Evolutionary conservation across 257 asterid species (phyloP).

Genomic region (Rubia yunnanensis): DNA sequence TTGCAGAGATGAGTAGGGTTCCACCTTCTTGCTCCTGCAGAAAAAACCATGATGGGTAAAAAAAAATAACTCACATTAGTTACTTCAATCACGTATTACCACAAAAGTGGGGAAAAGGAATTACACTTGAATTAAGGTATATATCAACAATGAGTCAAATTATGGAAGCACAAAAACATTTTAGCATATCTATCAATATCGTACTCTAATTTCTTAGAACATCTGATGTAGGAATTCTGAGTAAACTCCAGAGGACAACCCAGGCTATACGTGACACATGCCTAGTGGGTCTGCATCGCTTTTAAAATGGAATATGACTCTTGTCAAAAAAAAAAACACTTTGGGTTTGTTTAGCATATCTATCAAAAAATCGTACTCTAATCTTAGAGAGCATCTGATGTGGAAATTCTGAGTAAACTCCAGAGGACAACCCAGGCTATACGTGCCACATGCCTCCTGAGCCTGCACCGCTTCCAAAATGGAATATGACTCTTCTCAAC

Average conservation of each 20-base stretch:
- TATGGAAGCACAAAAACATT: not conserved
- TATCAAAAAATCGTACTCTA: too few relatives aligned
- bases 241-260: not conserved
- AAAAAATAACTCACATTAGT: not conserved
- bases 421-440: too few relatives aligned
- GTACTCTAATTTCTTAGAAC: not conserved
- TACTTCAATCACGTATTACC: not conserved
- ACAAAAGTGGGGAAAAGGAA: not conserved
- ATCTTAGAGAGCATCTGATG: too few relatives aligned
- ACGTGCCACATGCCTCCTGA: too few relatives aligned
- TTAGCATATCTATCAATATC: not conserved
- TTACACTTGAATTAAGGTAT: not conserved
- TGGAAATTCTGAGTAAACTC: too few relatives aligned
- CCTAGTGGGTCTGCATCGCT: not conserved
- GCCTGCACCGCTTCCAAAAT: too few relatives aligned
- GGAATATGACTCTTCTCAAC: too few relatives aligned
- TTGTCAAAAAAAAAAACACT: too few relatives aligned
- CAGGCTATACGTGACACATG: not conserved
- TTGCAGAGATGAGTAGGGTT: slow-evolving; percentile 69
- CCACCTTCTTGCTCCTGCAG: slow-evolving; percentile 88
- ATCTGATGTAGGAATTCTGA: not conserved
- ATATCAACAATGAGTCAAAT: not conserved
- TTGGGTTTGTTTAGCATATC: too few relatives aligned
- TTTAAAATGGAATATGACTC: too few relatives aligned
- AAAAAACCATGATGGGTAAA: not conserved